Conservation (phyloP, 2,329 filamentous ascomycete genomes). For the Claviceps paspali region DNA sequence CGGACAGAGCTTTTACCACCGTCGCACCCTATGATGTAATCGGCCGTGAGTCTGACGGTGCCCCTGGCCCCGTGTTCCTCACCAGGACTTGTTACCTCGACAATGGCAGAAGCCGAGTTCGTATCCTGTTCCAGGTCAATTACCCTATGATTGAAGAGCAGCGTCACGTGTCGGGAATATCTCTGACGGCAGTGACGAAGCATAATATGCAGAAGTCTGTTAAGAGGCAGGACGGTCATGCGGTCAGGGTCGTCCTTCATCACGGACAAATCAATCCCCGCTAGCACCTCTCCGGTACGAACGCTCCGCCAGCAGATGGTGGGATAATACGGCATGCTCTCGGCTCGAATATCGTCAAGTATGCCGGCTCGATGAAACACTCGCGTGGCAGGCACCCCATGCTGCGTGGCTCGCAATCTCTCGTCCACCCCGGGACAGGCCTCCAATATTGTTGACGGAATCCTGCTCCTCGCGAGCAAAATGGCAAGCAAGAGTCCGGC, state of each 20-base stretch:
- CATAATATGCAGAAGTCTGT: conserved; percentile 26
- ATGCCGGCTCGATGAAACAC: conserved; percentile 10
- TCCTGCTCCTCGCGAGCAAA: conserved; percentile 10
- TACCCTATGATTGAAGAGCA: conserved; percentile 26
- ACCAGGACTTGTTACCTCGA: conserved; percentile 10
- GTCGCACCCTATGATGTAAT: conserved; percentile 32
- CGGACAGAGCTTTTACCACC: conserved; percentile 26
- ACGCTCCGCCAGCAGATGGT: conserved; percentile 11
- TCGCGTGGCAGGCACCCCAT: conserved; percentile 10
- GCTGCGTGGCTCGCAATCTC: conserved; percentile 17
- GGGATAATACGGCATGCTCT: conserved; percentile 9
- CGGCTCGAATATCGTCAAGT: conserved; percentile 12
- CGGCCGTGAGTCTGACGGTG: conserved; percentile 12
- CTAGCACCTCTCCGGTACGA: conserved; percentile 9
- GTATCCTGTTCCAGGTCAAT: conserved; percentile 20
- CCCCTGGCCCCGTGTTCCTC: conserved; percentile 9
- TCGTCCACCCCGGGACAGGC: conserved; percentile 12
- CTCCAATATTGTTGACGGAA: conserved; percentile 14
- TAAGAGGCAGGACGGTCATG: conserved; percentile 28
- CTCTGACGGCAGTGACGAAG: conserved; percentile 18
- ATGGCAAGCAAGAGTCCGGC: conserved; percentile 11
- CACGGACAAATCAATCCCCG: conserved; percentile 12
- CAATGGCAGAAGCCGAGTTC: conserved; percentile 15
- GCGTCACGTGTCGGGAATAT: conserved; percentile 15
- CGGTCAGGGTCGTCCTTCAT: conserved; percentile 8